These are phyloP conservation scores for Eutrema yunnanense DNA, from an alignment of 345 rosid species.

Conservation along the genomic window DNA sequence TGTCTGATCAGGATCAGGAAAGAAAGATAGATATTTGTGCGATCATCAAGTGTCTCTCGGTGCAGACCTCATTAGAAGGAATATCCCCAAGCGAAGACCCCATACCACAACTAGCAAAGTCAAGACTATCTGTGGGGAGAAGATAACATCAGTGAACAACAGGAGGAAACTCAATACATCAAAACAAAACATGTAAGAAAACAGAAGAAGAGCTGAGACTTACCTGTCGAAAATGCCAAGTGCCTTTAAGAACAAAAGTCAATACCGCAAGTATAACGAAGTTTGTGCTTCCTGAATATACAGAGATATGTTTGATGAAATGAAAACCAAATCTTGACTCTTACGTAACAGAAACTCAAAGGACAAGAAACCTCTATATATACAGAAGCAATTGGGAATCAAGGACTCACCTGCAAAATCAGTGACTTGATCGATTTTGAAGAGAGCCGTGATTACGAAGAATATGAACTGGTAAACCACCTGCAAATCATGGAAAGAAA, in stretches of 20 bases:
- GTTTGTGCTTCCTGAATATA: conserved; percentile 78
- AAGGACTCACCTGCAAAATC: conserved; percentile 79
- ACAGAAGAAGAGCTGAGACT: not conserved
- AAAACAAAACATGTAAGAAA: not conserved
- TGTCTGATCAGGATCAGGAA: not conserved
- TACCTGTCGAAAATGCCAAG: conserved; percentile 95
- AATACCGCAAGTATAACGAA: conserved; percentile 64
- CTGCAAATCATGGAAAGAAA: conserved; percentile 23
- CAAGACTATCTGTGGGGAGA: conserved; percentile 53
- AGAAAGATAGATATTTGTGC: not conserved
- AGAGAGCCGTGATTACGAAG: conserved; percentile 70
- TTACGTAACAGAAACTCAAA: not conserved
- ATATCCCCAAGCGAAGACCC: conserved; percentile 86
- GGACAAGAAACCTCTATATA: not conserved
- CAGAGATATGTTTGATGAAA: not conserved
- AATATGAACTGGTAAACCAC: conserved; percentile 70
- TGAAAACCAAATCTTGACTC: not conserved
- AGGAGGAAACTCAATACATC: conserved; percentile 1
- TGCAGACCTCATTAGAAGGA: conserved; percentile 72
- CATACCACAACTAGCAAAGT: conserved; percentile 59
- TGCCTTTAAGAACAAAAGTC: conserved; percentile 63
- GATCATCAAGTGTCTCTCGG: not conserved
- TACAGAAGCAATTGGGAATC: too few species aligned
- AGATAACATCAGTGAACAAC: not conserved
- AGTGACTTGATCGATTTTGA: conserved; percentile 84